Evolutionary conservation across 2,329 filamentous ascomycete genomes (phyloP).

Genomic region (Colletotrichum abscissum): DNA sequence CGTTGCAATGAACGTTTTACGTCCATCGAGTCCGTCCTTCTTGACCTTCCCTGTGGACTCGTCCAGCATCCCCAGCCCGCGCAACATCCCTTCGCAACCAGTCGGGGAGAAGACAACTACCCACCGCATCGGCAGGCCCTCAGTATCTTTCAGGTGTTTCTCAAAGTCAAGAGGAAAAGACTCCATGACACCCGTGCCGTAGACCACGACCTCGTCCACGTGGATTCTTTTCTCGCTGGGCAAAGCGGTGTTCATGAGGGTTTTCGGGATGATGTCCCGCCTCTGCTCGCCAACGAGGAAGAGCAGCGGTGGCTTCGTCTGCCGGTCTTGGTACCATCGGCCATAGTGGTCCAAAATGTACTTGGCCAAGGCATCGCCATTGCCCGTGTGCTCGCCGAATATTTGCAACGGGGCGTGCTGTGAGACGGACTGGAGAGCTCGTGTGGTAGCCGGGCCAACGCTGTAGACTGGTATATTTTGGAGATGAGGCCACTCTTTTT

Average conservation of each 20-base stretch:
- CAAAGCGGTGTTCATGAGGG: constrained; percentile 71
- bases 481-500: constrained; percentile 61
- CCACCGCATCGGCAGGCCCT: constrained; percentile 65
- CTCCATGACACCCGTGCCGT: constrained; percentile 85
- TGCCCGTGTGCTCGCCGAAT: constrained; percentile 85
- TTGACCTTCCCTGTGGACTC: constrained; percentile 53
- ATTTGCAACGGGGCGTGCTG: constrained; percentile 68
- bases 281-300: constrained; percentile 93
- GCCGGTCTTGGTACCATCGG: constrained; percentile 56
- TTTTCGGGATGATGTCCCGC: constrained; percentile 89
- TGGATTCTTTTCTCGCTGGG: constrained; percentile 63
- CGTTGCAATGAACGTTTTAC: constrained; percentile 77
- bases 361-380: constrained; percentile 80
- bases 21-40: constrained; percentile 38
- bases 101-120: constrained; percentile 80
- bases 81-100: constrained; percentile 71
- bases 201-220: constrained; percentile 86
- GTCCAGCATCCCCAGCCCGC: constrained; percentile 63
- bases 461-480: constrained; percentile 75
- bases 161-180: constrained; percentile 79
- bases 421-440: constrained; percentile 71
- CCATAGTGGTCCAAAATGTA: constrained; percentile 85
- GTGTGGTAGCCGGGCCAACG: constrained; percentile 83
- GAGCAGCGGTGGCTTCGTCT: constrained; percentile 72
- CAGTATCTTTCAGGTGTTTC: constrained; percentile 58